Evolutionary conservation across 225 moss, liverwort and hornwort species (phyloP).

Genomic region (Antitrichia curtipendula): DNA sequence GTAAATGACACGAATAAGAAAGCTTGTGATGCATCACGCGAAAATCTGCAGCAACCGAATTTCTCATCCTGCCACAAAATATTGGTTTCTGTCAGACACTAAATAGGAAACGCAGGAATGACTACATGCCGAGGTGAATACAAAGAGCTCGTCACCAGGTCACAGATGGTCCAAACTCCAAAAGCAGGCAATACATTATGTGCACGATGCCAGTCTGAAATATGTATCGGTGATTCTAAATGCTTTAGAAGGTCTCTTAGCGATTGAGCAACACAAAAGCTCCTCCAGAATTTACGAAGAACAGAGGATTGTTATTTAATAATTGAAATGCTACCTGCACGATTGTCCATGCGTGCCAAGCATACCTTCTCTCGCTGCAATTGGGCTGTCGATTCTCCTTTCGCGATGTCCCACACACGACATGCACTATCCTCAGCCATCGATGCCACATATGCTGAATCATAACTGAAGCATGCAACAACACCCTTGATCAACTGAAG

Average conservation of each 20-base stretch:
- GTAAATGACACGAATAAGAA: slow-evolving; percentile 63
- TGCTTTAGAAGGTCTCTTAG: neutral
- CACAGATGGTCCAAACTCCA: neutral
- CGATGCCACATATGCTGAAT: slow-evolving; percentile 62
- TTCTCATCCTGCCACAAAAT: slow-evolving; percentile 57
- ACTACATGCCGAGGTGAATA: neutral
- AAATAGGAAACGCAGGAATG: neutral
- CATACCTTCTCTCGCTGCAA: slow-evolving; percentile 40
- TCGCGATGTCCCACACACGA: slow-evolving; percentile 60
- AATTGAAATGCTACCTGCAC: neutral
- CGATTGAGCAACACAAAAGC: neutral
- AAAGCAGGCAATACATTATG: neutral
- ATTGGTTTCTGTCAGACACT: neutral
- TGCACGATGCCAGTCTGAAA: neutral
- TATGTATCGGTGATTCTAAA: neutral
- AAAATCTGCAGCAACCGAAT: slow-evolving; percentile 74
- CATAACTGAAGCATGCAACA: slow-evolving; percentile 48
- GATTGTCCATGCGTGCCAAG: neutral
- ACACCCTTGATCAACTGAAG: neutral
- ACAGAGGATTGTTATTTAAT: neutral
- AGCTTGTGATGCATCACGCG: slow-evolving; percentile 47
- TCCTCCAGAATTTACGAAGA: neutral
- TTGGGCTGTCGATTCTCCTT: slow-evolving; percentile 21
- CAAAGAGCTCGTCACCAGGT: neutral
- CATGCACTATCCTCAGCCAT: slow-evolving; percentile 45